Percentiles rank a stretch among this genome's conserved stretches.
Conservation (phyloP, 2,329 filamentous ascomycete genomes). For the Trichoderma sp. region DNA sequence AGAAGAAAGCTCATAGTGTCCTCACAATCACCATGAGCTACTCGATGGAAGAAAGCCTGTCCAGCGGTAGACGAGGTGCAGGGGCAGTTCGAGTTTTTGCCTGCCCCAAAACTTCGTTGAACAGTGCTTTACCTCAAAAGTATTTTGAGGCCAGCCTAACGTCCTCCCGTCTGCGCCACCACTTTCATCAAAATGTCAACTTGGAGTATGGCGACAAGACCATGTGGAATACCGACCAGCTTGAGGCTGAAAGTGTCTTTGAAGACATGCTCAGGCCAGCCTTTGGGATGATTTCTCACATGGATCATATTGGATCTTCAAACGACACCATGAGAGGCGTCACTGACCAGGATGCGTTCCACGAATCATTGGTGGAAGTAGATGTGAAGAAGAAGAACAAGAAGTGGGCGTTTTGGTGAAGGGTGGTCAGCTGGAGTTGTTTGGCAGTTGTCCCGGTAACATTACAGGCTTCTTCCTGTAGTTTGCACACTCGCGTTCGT, state of each 20-base stretch:
- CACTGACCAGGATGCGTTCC: conserved; percentile 10
- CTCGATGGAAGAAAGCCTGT: not conserved
- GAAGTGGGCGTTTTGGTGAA: conserved; percentile 14
- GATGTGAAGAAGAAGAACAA: not conserved
- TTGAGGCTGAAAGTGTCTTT: conserved; percentile 27
- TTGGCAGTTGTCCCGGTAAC: not conserved
- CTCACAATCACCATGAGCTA: not conserved
- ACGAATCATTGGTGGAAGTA: conserved; percentile 16
- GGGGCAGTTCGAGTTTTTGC: not conserved
- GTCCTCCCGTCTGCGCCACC: conserved; percentile 24
- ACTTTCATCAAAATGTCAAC: conserved; percentile 28
- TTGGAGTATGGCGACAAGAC: conserved; percentile 30
- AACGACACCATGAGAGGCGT: conserved; percentile 30
- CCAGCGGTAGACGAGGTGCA: conserved; percentile 3
- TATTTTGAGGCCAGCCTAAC: conserved; percentile 33
- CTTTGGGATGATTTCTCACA: conserved; percentile 31
- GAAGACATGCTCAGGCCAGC: conserved; percentile 31
- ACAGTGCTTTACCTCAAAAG: conserved; percentile 6
- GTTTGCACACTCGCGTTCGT: not conserved
- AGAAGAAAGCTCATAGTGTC: not conserved
- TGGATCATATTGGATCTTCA: conserved; percentile 32
- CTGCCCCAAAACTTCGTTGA: not conserved
- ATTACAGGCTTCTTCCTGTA: not conserved
- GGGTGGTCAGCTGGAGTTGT: no score
- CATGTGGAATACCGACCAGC: conserved; percentile 27